phyloP scores from a whole-genome alignment of 1,284 basidiomycete species.

The Lentinula novae-zelandiae region DNA sequence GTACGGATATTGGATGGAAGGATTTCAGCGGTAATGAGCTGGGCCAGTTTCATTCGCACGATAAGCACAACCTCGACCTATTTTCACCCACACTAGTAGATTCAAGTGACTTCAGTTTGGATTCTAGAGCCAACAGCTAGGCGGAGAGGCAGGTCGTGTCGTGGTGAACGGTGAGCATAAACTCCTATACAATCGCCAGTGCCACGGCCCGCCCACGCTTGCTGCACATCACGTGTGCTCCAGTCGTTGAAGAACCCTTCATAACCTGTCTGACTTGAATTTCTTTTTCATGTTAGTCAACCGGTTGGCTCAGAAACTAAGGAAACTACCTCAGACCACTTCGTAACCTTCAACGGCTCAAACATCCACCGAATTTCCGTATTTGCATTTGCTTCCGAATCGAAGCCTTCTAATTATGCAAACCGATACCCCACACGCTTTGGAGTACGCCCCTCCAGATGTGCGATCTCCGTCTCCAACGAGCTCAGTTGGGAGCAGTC shows the following conservation, averaged over 20 bases:
- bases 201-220: no score
- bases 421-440: conserved; percentile 23
- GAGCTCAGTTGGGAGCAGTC: conserved; percentile 66
- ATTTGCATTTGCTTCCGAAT: not conserved
- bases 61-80: not conserved
- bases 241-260: not conserved
- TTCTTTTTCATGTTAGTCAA: not conserved
- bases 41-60: not conserved
- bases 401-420: not conserved
- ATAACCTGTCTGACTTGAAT: not conserved
- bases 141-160: no score
- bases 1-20: not conserved
- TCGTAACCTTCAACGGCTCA: not conserved
- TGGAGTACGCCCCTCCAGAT: conserved; percentile 62
- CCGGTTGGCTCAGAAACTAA: not conserved
- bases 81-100: not conserved
- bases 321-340: not conserved
- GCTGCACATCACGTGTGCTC: not conserved
- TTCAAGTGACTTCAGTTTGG: no score
- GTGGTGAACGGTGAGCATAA: no score
- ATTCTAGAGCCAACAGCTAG: no score
- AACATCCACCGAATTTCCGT: not conserved
- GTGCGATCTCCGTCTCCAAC: conserved; percentile 67
- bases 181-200: no score
- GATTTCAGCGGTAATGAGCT: not conserved